These are phyloP conservation scores for Tuber indicum DNA, from an alignment of 495 filamentous ascomycete species.

Conservation along the genomic window DNA sequence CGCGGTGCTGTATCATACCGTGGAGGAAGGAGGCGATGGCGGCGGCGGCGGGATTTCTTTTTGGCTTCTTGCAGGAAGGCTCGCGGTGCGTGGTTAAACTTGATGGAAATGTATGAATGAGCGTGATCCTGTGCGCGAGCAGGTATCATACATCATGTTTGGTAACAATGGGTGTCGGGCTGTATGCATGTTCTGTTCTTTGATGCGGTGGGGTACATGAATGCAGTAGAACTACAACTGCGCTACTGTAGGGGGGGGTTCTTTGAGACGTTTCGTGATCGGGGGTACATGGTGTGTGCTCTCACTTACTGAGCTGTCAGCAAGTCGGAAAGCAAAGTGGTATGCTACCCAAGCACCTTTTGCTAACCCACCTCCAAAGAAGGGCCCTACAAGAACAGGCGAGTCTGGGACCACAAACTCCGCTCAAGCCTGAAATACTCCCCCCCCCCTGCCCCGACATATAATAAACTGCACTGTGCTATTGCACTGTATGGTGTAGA, in stretches of 20 bases:
- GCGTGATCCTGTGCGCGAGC: neutral
- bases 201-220: neutral
- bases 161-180: neutral
- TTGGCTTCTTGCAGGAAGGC: neutral
- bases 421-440: neutral
- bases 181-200: neutral
- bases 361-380: neutral
- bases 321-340: neutral
- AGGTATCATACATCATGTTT: neutral
- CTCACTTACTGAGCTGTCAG: neutral
- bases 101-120: neutral
- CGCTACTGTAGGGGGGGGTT: neutral
- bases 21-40: neutral
- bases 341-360: neutral
- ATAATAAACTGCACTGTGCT: neutral
- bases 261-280: slow-evolving; percentile 1
- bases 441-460: neutral
- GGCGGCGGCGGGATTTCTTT: neutral
- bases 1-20: neutral
- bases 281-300: neutral
- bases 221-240: neutral
- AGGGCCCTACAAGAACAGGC: neutral
- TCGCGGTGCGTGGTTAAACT: neutral
- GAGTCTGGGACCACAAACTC: neutral
- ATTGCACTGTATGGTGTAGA: neutral